Percentiles rank a stretch among this genome's conserved stretches.
These are phyloP conservation scores for Xylariomycetidae sp. DNA, from an alignment of 2,329 filamentous ascomycete species.

Conservation along the genomic window DNA sequence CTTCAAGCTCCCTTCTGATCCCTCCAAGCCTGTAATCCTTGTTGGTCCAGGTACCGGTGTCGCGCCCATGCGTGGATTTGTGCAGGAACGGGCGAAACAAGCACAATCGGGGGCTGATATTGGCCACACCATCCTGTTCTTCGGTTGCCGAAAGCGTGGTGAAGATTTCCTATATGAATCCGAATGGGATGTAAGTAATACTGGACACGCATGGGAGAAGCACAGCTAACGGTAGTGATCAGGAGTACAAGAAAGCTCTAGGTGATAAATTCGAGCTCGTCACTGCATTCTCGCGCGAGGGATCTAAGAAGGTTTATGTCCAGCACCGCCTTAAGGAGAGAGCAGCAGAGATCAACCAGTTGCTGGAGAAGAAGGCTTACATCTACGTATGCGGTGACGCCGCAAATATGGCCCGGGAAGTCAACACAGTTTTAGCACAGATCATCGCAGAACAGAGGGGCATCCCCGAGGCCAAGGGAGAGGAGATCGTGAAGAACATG, in stretches of 20 bases:
- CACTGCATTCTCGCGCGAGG: constrained; percentile 92
- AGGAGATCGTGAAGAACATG: constrained; percentile 97
- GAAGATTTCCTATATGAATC: constrained; percentile 91
- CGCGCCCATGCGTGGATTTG: constrained; percentile 90
- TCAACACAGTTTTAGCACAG: constrained; percentile 79
- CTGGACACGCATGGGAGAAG: neutral
- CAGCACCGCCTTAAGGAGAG: constrained; percentile 87
- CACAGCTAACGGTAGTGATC: too few relatives aligned
- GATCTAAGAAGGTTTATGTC: constrained; percentile 87
- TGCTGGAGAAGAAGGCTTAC: constrained; percentile 82
- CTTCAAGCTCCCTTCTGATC: constrained; percentile 97
- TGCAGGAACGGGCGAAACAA: constrained; percentile 86
- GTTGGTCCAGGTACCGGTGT: constrained; percentile 95
- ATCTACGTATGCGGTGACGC: constrained; percentile 99
- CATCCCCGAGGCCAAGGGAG: constrained; percentile 78
- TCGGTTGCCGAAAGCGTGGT: constrained; percentile 80
- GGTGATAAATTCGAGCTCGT: constrained; percentile 88
- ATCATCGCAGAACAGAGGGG: constrained; percentile 83
- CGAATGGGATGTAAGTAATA: constrained; percentile 79
- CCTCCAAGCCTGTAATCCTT: constrained; percentile 91
- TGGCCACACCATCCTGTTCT: constrained; percentile 87
- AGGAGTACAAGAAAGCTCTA: constrained; percentile 79
- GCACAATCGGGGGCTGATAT: constrained; percentile 76
- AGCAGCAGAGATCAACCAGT: constrained; percentile 78
- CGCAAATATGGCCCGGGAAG: constrained; percentile 92